phyloP scores from a whole-genome alignment of 352 stramenopile genomes.

The Hyaloperonospora brassicae region DNA sequence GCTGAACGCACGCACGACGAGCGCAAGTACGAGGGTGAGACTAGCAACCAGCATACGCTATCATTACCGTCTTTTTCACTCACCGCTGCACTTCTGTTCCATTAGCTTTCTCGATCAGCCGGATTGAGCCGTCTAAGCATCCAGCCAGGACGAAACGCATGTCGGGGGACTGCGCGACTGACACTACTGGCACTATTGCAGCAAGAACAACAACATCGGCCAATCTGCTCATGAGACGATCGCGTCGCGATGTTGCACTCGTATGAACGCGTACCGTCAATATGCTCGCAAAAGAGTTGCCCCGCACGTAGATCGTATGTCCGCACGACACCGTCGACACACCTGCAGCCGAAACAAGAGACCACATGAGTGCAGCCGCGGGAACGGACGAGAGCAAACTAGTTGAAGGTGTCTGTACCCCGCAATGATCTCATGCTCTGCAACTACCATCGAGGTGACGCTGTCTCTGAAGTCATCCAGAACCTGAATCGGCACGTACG shows the following conservation, averaged over 20 bases:
- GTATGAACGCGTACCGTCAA: constrained; percentile 36
- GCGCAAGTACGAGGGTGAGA: constrained; percentile 6
- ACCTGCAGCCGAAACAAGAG: constrained; percentile 28
- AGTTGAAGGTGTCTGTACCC: constrained; percentile 26
- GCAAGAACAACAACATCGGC: constrained; percentile 1
- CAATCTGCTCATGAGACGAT: not conserved
- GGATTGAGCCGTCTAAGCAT: constrained; percentile 63
- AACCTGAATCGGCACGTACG: constrained; percentile 74
- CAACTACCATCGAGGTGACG: constrained; percentile 75
- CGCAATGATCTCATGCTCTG: constrained; percentile 73
- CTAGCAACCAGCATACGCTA: not conserved
- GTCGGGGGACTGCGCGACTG: constrained; percentile 64
- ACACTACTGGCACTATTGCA: constrained; percentile 64
- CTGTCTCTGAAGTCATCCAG: constrained; percentile 86
- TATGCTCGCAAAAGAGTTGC: constrained; percentile 59
- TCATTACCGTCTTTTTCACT: not conserved
- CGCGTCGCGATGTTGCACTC: not conserved
- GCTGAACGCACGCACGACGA: constrained; percentile 13
- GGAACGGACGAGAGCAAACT: not conserved
- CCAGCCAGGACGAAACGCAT: constrained; percentile 68
- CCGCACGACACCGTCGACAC: constrained; percentile 75
- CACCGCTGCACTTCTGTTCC: constrained; percentile 72
- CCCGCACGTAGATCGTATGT: constrained; percentile 80
- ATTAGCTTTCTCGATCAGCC: constrained; percentile 60
- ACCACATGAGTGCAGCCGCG: not conserved